A percentile compares a stretch with the other conserved stretches of the same genome.
phyloP scores from a whole-genome alignment of 768 basidiomycete species.

The Kwoniella dejecticola region DNA sequence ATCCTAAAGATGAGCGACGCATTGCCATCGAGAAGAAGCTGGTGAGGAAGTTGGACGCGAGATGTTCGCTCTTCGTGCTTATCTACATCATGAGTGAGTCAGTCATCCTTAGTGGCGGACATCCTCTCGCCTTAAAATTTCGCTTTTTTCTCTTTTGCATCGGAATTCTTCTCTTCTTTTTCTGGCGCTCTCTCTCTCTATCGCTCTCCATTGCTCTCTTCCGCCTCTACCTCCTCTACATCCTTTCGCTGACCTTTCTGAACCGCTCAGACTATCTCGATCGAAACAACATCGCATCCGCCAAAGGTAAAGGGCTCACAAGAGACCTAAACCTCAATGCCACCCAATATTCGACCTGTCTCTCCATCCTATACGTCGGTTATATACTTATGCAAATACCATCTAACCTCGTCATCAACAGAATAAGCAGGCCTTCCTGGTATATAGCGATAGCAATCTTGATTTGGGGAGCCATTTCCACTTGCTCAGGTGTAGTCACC shows the following conservation, averaged over 20 bases:
- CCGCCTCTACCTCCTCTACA: too few relatives aligned
- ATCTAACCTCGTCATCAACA: conserved; percentile 53
- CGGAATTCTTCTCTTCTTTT: too few relatives aligned
- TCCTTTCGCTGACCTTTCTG: background rate
- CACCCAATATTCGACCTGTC: conserved; percentile 47
- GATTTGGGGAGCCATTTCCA: conserved; percentile 46
- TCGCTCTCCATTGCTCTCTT: too few relatives aligned
- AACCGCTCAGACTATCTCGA: conserved; percentile 38
- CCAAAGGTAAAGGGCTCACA: conserved; percentile 47
- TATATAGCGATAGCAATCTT: conserved; percentile 52
- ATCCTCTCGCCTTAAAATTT: too few relatives aligned
- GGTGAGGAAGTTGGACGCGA: conserved; percentile 50
- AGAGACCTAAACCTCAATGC: conserved; percentile 45
- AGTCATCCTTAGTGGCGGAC: too few relatives aligned
- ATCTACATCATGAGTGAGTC: conserved; percentile 51
- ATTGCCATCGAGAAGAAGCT: conserved; percentile 19
- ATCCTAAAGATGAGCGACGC: conserved; percentile 12
- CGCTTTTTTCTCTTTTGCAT: background rate
- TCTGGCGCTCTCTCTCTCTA: too few relatives aligned
- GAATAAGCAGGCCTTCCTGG: conserved; percentile 49
- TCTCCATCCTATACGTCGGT: conserved; percentile 48
- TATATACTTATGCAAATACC: conserved; percentile 45
- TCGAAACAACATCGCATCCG: conserved; percentile 51
- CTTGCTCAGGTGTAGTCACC: conserved; percentile 59
- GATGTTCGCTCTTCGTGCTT: conserved; percentile 43